phyloP scores from a whole-genome alignment of 805 yeast genomes.

The Blastobotrys muscicola region DNA sequence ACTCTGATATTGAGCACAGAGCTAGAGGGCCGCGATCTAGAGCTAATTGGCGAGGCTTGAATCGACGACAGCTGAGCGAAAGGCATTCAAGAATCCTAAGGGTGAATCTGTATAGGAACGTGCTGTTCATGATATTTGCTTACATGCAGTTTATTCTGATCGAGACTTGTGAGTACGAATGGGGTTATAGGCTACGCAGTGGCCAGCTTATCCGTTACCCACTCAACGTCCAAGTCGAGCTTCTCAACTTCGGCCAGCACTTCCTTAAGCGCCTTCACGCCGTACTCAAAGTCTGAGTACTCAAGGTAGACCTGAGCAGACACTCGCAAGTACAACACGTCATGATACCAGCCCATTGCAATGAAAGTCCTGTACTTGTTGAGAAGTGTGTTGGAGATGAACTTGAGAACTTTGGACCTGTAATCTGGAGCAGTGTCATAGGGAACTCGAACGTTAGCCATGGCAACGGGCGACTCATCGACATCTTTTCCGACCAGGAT shows the following conservation, averaged over 20 bases:
- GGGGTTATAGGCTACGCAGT: too few relatives aligned
- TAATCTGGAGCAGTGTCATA: conserved; percentile 13
- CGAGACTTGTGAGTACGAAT: too few relatives aligned
- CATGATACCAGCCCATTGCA: conserved; percentile 38
- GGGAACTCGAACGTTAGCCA: conserved; percentile 39
- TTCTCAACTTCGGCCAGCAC: conserved; percentile 2
- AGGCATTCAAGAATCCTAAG: too few relatives aligned
- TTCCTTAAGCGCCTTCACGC: conserved; percentile 33
- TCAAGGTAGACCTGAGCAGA: conserved; percentile 56
- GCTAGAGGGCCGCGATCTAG: too few relatives aligned
- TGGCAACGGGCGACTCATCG: conserved; percentile 27
- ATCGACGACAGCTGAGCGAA: too few relatives aligned
- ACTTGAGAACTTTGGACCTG: conserved; percentile 15
- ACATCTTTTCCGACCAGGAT: conserved; percentile 23
- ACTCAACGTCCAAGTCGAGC: too few relatives aligned
- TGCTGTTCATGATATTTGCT: too few relatives aligned
- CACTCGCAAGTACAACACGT: conserved; percentile 38
- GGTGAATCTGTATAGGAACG: too few relatives aligned
- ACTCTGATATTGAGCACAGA: too few relatives aligned
- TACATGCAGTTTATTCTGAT: too few relatives aligned
- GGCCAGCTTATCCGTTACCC: too few relatives aligned
- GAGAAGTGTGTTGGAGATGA: conserved; percentile 15
- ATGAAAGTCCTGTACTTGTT: conserved; percentile 37
- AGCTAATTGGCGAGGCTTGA: too few relatives aligned
- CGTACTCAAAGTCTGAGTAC: conserved; percentile 41